phyloP scores from a whole-genome alignment of 1,284 basidiomycete genomes.

The Entoloma clypeatum region DNA sequence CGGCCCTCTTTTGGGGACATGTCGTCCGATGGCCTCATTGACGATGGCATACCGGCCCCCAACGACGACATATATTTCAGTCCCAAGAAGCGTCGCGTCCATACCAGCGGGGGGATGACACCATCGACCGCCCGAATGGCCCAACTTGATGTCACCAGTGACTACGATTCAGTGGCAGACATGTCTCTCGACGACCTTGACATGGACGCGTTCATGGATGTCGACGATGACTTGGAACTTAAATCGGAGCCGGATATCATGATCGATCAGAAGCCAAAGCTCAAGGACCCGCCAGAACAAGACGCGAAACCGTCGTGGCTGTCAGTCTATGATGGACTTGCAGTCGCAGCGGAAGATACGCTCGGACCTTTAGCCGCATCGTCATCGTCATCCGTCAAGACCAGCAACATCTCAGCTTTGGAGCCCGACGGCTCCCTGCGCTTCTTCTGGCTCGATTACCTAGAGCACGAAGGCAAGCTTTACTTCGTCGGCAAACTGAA shows the following conservation, averaged over 20 bases:
- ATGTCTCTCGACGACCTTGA: slow-evolving; percentile 53
- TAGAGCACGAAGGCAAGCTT: slow-evolving; percentile 76
- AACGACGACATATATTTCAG: slow-evolving; percentile 60
- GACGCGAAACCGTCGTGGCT: slow-evolving; percentile 67
- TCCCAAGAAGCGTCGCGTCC: slow-evolving; percentile 62
- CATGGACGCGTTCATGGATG: slow-evolving; percentile 38
- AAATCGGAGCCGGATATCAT: slow-evolving; percentile 26
- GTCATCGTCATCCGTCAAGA: slow-evolving; percentile 37
- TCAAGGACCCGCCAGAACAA: slow-evolving; percentile 29
- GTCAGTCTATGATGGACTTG: slow-evolving; percentile 69
- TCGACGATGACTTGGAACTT: too few species aligned
- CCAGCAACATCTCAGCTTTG: slow-evolving; percentile 52
- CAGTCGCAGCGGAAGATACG: slow-evolving; percentile 52
- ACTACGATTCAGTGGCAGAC: slow-evolving; percentile 42
- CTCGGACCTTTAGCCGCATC: slow-evolving; percentile 44
- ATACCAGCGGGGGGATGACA: slow-evolving; percentile 39
- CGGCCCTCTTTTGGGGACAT: slow-evolving; percentile 31
- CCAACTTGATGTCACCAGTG: slow-evolving; percentile 53
- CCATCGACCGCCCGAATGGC: slow-evolving; percentile 56
- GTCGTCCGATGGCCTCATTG: slow-evolving; percentile 58
- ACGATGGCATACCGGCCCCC: slow-evolving; percentile 40
- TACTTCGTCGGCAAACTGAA: slow-evolving; percentile 88
- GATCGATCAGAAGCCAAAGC: slow-evolving; percentile 18
- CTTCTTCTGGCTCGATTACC: slow-evolving; percentile 93
- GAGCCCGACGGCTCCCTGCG: slow-evolving; percentile 81